Evolutionary conservation across 495 filamentous ascomycete genomes (phyloP).

Genomic region (Venustampulla echinocandica): DNA sequence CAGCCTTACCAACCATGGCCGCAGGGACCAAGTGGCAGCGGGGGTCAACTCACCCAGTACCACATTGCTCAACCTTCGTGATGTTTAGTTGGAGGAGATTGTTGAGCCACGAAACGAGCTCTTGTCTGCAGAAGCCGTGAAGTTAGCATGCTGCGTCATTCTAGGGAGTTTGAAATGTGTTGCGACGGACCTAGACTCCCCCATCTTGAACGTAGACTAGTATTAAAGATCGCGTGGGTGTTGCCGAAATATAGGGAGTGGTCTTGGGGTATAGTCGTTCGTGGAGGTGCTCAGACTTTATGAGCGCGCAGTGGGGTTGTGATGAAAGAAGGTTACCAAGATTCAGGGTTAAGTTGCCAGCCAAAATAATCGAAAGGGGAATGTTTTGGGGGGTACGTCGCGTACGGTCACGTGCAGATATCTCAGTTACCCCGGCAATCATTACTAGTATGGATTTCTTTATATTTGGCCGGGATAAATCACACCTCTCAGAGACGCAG

Average conservation of each 20-base stretch:
- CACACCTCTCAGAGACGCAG: no score
- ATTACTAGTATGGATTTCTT: no score
- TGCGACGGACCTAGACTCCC: conserved; percentile 23
- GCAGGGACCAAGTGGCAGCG: conserved; percentile 26
- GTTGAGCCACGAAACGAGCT: conserved; percentile 94
- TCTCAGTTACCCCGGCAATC: no score
- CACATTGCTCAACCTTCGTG: conserved; percentile 97
- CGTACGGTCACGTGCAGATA: neutral
- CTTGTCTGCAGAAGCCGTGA: conserved; percentile 56
- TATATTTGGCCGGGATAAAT: no score
- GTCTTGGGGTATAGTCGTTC: neutral
- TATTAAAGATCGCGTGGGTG: neutral
- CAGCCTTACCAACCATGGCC: conserved; percentile 7
- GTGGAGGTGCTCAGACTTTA: neutral
- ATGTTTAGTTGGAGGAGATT: conserved; percentile 94
- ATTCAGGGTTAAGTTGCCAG: neutral
- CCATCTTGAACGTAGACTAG: conserved; percentile 16
- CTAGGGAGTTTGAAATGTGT: conserved; percentile 4
- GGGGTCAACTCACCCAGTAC: conserved; percentile 71
- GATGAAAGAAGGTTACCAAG: no score
- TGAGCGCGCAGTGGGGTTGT: no score
- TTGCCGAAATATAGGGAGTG: neutral
- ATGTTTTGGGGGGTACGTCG: neutral
- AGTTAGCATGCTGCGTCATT: conserved; percentile 9
- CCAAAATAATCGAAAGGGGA: neutral